Evolutionary conservation across 768 basidiomycete species (phyloP).

Genomic region (Tulasnella sp.): DNA sequence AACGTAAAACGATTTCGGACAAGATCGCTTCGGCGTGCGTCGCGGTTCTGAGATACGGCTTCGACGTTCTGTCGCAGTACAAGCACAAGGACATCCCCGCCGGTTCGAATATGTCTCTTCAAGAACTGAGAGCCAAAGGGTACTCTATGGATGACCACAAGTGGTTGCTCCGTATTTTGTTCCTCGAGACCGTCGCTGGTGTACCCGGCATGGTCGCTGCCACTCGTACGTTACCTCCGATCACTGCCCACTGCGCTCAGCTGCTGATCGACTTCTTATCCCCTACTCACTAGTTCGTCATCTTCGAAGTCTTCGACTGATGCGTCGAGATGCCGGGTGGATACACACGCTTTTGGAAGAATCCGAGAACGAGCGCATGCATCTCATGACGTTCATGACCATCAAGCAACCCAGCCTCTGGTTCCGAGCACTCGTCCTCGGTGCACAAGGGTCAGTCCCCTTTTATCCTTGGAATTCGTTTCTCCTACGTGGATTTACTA

Average conservation of each 20-base stretch:
- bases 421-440: slow-evolving; percentile 75
- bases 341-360: slow-evolving; percentile 89
- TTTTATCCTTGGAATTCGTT: not conserved
- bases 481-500: not conserved
- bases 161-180: slow-evolving; percentile 63
- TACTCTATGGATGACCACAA: slow-evolving; percentile 60
- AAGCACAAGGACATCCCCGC: slow-evolving; percentile 58
- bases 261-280: not conserved
- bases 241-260: not conserved
- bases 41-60: slow-evolving; percentile 31
- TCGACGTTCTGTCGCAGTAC: slow-evolving; percentile 81
- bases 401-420: slow-evolving; percentile 66
- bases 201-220: slow-evolving; percentile 94
- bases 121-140: slow-evolving; percentile 62
- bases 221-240: slow-evolving; percentile 24
- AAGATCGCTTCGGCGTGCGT: slow-evolving; percentile 44
- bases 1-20: slow-evolving; percentile 44
- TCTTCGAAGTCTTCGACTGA: slow-evolving; percentile 73
- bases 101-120: slow-evolving; percentile 50
- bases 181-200: slow-evolving; percentile 84
- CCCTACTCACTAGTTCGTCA: slow-evolving; percentile 46
- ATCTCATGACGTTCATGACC: slow-evolving; percentile 95
- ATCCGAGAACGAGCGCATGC: slow-evolving; percentile 97
- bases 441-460: slow-evolving; percentile 56
- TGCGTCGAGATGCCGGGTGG: slow-evolving; percentile 61